Evolutionary conservation across 2,329 filamentous ascomycete species (phyloP), one percentile per base, ranked within the genome.

Genomic region (Neonectria magnoliae): DNA sequence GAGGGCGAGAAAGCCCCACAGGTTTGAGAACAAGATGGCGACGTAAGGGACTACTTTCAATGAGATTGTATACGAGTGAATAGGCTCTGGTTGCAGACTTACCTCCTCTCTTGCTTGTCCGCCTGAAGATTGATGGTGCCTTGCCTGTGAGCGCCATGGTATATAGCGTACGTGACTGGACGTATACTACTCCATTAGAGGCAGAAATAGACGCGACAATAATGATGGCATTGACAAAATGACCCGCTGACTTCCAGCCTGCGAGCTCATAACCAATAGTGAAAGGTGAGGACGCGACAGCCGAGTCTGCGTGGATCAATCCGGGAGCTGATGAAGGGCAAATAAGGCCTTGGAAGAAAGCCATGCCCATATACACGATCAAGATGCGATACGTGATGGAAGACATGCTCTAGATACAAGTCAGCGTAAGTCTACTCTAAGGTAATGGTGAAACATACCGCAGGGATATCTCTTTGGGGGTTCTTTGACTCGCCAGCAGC

Each of bases 211-310:
- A 55, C 10, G 52, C 31, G n/a, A 55, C 41, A 29, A 42, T 42
- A n/a, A 55, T 55, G 20, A 55, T 41, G 18, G 52, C 25, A 22
- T 57, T 57, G 38, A 57, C 41, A 33, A 57, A 57, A 18, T 47
- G 22, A 8, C 53, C 53, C 3, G 53, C 38, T 4, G 38, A n/a
- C 31, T 44, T 47, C 53, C 53, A 57, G 7, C 41, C 53, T 8
- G 41, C 53, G 20, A 44, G 53, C n/a, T 44, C 41, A 18, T 38
- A 57, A n/a, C 38, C 41, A 33, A 57, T 57, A 7, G 53, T 57
- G 16, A 57, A 57, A 3, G 53, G 53, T 2, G 53, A 57, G 7
- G 36, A 44, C 13, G 38, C 53, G n/a, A 47, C 41, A 16, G 36
- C 41, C 38, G 53, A 57, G 22, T 44, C 22, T 3, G 53, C 53